These are phyloP conservation scores for Phyllosticta citribraziliensis DNA, from an alignment of 2,329 filamentous ascomycete genomes.

Conservation along the genomic window DNA sequence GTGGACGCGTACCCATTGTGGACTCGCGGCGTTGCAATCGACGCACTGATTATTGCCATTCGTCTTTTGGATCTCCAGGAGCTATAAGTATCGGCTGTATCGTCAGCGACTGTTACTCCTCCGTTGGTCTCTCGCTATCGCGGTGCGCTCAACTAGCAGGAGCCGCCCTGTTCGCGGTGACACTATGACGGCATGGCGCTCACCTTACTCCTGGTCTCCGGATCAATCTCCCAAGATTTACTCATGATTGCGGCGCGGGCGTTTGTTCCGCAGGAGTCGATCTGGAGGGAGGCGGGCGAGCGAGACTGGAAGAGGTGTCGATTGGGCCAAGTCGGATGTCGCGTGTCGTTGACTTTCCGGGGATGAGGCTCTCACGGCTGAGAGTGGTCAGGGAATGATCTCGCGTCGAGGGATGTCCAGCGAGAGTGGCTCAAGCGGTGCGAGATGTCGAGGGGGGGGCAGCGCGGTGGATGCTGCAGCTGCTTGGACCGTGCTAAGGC, in stretches of 20 bases:
- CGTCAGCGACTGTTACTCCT: background rate
- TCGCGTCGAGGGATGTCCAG: background rate
- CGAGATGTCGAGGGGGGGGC: background rate
- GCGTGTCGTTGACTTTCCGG: background rate
- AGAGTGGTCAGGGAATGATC: background rate
- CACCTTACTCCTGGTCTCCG: slow-evolving; percentile 92
- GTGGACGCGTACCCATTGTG: slow-evolving; percentile 71
- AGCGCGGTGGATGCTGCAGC: background rate
- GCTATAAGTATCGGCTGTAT: slow-evolving; percentile 39
- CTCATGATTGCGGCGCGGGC: slow-evolving; percentile 29
- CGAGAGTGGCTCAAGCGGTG: background rate
- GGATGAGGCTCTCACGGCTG: background rate
- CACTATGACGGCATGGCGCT: slow-evolving; percentile 11
- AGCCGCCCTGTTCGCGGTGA: background rate
- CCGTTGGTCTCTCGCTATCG: background rate
- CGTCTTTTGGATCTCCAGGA: slow-evolving; percentile 83
- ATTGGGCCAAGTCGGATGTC: background rate
- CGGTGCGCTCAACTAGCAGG: background rate
- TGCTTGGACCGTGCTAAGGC: background rate
- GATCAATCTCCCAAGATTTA: slow-evolving; percentile 99
- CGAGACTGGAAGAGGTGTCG: slow-evolving; percentile 4
- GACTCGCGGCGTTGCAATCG: slow-evolving; percentile 90
- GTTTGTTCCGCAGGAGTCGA: background rate
- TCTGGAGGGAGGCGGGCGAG: slow-evolving; percentile 3
- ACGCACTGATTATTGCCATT: slow-evolving; percentile 84